Base-by-base conservation (phyloP, 1,284 basidiomycete species). In the Cutaneotrichosporon cutaneum region DNA sequence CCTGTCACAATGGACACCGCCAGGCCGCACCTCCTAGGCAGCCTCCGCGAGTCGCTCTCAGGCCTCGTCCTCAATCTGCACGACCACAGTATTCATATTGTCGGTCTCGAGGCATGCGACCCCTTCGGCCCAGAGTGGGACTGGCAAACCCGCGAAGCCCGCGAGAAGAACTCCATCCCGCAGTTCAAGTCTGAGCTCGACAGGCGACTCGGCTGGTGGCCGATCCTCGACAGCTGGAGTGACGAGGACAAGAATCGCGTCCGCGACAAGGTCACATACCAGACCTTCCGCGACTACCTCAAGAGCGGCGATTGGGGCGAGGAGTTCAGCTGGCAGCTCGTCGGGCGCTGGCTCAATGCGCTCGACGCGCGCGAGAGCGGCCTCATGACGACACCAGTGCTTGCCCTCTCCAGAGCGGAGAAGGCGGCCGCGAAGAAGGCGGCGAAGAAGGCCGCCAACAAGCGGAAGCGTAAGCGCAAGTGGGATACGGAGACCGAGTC, bases 81-180 rank as follows among this genome's bases (percentile, higher is more conserved):
- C 22, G 24, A 35, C 14, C 56, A 51, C 18, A 32, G 14, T 13
- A 32, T 53, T 4, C 44, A 42, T 1, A 53, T 63, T 13, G 62
- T 63, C 21, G 62, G 62, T 8, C 35, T 63, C 4, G 62, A 63
- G 21, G 30, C 57, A 21, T 21, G 33, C 32, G 56, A 56, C 35
- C 58, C 62, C 3, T 60, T 50, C 45, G 58, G 44, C 3, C n/a
- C 26, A 0, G 35, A 42, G 7, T 2, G 2, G 16, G 56, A 54
- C 52, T 58, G 56, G 51, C 5, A 13, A 7, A 1, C 1, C 2
- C 50, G 39, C 26, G 32, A 48, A 1, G 6, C 4, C 10, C 50
- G 51, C 22, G 18, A 22, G 14, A n/a, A 4, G 24, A 11, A 7
- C 18, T 2, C 39, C 18, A n/a, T 18, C 7, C 4, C 18, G 39